Evolutionary conservation across 352 stramenopile species (phyloP), one percentile per base, ranked within the genome.

Genomic region (Thraustochytrium striatum): DNA sequence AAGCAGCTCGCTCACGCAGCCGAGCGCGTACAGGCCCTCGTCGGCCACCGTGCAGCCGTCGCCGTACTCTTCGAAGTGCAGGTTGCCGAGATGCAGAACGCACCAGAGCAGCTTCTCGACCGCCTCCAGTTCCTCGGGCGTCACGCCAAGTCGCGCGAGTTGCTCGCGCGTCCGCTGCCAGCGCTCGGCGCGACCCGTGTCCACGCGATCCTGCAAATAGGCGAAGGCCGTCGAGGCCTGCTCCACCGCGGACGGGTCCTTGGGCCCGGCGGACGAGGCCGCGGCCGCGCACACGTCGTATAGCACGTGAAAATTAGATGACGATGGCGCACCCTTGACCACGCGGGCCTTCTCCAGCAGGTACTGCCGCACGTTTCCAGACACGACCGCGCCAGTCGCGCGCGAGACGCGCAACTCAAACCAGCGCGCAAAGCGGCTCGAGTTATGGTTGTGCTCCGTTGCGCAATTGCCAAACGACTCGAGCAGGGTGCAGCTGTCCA

Each of bases 281-380:
- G 91, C 50, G 82, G 88, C 89, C 0, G 88, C 86, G 5, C 94
- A 84, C 72, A 96, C 78, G 39, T 93, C 92, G 87, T 96, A 96
- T 57, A 95, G 94, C 70, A 96, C 91, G 82, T 95, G 91, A 81
- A 94, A 95, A 83, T 95, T 95, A 53, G 90, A 89, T 53, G 94
- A 91, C 50, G 88, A 89, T 0, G 87, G 83, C 2, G 87, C 89
- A 83, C 95, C 96, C 25, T 89, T 88, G 1, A 98, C 90, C 32
- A 98, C 93, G n/a, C 95, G 93, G 72, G 94, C 95, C 84, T 98
- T 98, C 84, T 99, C 95, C 13, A 99, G 86, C 55, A 99, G 87
- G 82, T 98, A 99, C 3, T 83, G 82, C 32, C 72, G 79, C 16
- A 85, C 78, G 9, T 80, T 39, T 3, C 82, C 79, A 32, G 80